These are phyloP conservation scores for Fraxinus platypoda DNA, from an alignment of 305 asterid species.

Conservation along the genomic window DNA sequence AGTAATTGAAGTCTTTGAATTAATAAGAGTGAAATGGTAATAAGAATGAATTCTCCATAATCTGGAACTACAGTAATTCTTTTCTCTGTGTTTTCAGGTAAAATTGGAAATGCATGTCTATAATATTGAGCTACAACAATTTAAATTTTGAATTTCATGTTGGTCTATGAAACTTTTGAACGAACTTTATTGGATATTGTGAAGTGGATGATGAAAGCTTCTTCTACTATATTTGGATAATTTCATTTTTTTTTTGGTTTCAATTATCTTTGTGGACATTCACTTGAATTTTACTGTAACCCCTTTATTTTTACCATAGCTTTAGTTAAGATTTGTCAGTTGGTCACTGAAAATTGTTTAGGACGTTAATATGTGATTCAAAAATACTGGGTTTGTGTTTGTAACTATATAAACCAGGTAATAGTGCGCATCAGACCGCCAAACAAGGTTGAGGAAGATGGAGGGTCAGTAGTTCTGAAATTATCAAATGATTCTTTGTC, in stretches of 20 bases:
- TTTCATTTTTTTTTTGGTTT: too few relatives aligned
- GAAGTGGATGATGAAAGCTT: neutral
- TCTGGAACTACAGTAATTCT: neutral
- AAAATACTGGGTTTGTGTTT: neutral
- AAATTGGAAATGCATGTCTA: neutral
- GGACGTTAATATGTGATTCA: conserved; percentile 4
- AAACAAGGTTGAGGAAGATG: conserved; percentile 69
- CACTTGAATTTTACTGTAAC: neutral
- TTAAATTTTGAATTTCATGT: neutral
- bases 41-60: neutral
- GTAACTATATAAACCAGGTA: conserved; percentile 46
- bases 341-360: conserved; percentile 6
- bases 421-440: conserved; percentile 89
- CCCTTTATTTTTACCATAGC: neutral
- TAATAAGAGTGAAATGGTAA: neutral
- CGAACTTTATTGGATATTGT: neutral
- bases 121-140: neutral
- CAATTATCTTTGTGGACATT: too few relatives aligned
- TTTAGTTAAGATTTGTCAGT: neutral
- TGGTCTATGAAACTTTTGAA: conserved; percentile 10
- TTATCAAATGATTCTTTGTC: conserved; percentile 64
- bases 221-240: neutral
- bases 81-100: neutral
- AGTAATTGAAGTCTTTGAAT: neutral
- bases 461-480: conserved; percentile 63